Conservation (phyloP, 768 basidiomycete genomes). For the Collybia sordida region DNA sequence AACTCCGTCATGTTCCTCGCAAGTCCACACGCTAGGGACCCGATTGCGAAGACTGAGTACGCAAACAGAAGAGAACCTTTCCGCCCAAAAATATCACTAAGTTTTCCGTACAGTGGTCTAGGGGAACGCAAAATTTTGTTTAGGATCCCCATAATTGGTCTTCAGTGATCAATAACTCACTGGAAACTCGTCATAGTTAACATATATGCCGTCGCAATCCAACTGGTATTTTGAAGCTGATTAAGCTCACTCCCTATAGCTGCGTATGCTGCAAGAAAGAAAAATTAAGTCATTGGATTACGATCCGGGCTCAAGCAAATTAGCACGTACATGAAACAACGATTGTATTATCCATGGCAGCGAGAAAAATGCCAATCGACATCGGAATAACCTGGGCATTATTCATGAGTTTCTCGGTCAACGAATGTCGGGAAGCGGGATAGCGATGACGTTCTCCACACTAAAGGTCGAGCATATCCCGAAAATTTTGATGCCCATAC, state of each 20-base stretch:
- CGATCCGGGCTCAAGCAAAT: too few relatives aligned
- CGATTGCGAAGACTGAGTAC: constrained; percentile 52
- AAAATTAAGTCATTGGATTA: not conserved
- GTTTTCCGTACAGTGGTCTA: constrained; percentile 64
- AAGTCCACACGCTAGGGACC: constrained; percentile 53
- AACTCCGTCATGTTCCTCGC: constrained; percentile 55
- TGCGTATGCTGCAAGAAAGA: constrained; percentile 39
- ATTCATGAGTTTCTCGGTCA: too few relatives aligned
- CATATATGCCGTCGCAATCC: constrained; percentile 67
- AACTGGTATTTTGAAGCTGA: constrained; percentile 63
- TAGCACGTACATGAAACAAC: constrained; percentile 40
- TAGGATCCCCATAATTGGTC: not conserved
- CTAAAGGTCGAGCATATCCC: too few relatives aligned
- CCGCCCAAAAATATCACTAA: constrained; percentile 65
- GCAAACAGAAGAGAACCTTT: constrained; percentile 57
- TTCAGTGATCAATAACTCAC: constrained; percentile 27
- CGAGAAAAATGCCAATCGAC: constrained; percentile 46
- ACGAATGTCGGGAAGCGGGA: too few relatives aligned
- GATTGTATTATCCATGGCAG: constrained; percentile 52
- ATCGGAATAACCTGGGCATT: constrained; percentile 40
- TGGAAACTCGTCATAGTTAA: constrained; percentile 61
- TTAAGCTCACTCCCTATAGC: constrained; percentile 59
- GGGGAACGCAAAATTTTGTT: not conserved
- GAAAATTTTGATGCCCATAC: too few relatives aligned
- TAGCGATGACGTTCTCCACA: too few relatives aligned